Base-by-base conservation (phyloP, 2,329 filamentous ascomycete species). In the Scopulariopsis brevicaulis region DNA sequence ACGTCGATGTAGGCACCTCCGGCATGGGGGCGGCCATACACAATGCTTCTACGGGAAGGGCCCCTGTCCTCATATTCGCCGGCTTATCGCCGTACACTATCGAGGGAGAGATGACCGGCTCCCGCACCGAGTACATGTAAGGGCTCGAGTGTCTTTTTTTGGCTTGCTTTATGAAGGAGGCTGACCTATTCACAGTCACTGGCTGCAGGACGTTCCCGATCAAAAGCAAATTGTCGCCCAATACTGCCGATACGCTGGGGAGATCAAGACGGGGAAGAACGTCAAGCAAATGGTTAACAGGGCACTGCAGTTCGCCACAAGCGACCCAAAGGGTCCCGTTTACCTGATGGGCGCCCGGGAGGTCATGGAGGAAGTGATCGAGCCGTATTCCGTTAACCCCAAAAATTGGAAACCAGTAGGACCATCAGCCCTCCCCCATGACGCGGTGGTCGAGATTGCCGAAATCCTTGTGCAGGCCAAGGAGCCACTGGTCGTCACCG, bases 281-380 rank as follows among this genome's bases (percentile, higher is more conserved):
- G 81, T 92, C 61, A 92, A 92, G 74, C 87, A 93, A 73, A 84
- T 92, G 71, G 87, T 93, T 60, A 89, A 89, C 66, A 82, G 89
- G 2, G 89, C 89, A 0, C 69, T 92, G 60, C 86, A 87, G 61
- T 92, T 90, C 67, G 87, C 89, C 0, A 85, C 73, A 59, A 87
- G 82, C 54, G 84, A 86, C 59, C 89, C 89, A 0, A 78, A 84
- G 60, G 89, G 89, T 0, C 89, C 89, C 0, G 87, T 89, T 0
- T 91, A 93, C 64, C 74, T 93, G 4, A 80, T 78, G 56, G 87
- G 86, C 1, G 85, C 87, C 2, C 76, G 89, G 62, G 89, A 93
- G 70, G 81, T 88, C 2, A 89, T 93, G 84, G 86, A 90, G 68
- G 84, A 53, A 22, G 51, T 12, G 6, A 53, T 96, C 51, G 76